Conservation (phyloP, 257 asterid species). For the Handroanthus guayacan region DNA sequence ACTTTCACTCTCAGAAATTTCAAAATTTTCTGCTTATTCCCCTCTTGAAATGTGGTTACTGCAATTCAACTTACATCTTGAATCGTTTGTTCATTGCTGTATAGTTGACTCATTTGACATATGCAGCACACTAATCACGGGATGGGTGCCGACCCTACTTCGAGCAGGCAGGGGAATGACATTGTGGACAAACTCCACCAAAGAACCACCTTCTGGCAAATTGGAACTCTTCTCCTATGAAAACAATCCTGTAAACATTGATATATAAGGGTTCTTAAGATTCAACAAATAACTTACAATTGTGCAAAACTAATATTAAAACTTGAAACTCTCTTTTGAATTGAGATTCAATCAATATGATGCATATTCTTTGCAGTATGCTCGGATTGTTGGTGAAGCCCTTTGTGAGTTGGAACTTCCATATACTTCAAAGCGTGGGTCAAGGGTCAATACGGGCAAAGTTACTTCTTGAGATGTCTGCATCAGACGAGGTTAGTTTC, state of each 20-base stretch:
- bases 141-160: slow-evolving; percentile 91
- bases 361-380: slow-evolving; percentile 49
- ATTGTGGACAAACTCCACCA: slow-evolving; percentile 64
- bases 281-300: not conserved
- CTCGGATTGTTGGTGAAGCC: slow-evolving; percentile 83
- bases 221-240: slow-evolving; percentile 83
- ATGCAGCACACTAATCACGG: slow-evolving; percentile 75
- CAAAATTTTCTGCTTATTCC: no score
- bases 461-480: slow-evolving; percentile 61
- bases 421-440: slow-evolving; percentile 68
- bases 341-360: not conserved
- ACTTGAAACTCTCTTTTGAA: not conserved
- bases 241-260: slow-evolving; percentile 67
- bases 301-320: no score
- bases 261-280: not conserved
- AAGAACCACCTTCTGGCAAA: slow-evolving; percentile 59
- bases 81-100: not conserved
- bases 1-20: no score
- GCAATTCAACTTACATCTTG: not conserved
- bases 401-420: slow-evolving; percentile 87
- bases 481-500: slow-evolving; percentile 64
- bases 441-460: slow-evolving; percentile 60
- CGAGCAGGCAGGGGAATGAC: slow-evolving; percentile 94
- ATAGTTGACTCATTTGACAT: slow-evolving; percentile 27
- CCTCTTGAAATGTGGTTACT: no score